Base-by-base conservation (phyloP, 2,329 filamentous ascomycete species). In the Colletotrichum horii region DNA sequence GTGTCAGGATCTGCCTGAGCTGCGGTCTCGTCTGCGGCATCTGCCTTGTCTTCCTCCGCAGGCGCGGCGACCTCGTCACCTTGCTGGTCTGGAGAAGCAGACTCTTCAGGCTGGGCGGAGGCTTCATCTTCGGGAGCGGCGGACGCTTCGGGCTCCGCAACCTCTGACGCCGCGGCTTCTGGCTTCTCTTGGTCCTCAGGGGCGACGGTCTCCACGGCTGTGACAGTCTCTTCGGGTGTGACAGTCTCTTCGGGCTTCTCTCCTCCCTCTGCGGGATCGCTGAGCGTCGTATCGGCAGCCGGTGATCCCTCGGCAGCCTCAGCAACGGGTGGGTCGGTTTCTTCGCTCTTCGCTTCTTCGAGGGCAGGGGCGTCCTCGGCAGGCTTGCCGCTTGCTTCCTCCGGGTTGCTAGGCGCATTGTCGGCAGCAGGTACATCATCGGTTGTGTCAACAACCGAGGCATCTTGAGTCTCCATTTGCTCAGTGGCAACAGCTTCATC, bases 1-100 rank as follows among this genome's bases (percentile, higher is more conserved):
- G 43, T 52, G n/a, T 52, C 43, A 52, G 43, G n/a, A 14, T 52
- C 43, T 4, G n/a, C 11, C n/a, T 22, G 43, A 52, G 43, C n/a
- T 28, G 55, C 55, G 14, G 55, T 58, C 55, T 58, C 24, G 55
- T 24, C 22, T 11, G 55, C 24, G 24, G 1, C 24, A 28, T 24
- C 55, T 24, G 22, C 26, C 55, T 58, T 58, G 55, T 26, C 55
- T 28, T 58, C 55, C 55, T 58, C 55, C 22, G 16, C 55, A 14
- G 22, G 55, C 7, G 24, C 55, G 55, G n/a, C 43, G 11, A 0
- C n/a, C 0, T 52, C 43, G 0, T 22, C 43, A 0, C n/a, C 43
- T 8, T 52, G 43, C 19, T 22, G n/a, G 19, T 52, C 43, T 22
- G 43, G 43, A 22, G 43, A 22, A 22, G 43, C 43, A 12, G 43